Conservation (phyloP, 352 stramenopile species). For the Globisporangium cystogenes region DNA sequence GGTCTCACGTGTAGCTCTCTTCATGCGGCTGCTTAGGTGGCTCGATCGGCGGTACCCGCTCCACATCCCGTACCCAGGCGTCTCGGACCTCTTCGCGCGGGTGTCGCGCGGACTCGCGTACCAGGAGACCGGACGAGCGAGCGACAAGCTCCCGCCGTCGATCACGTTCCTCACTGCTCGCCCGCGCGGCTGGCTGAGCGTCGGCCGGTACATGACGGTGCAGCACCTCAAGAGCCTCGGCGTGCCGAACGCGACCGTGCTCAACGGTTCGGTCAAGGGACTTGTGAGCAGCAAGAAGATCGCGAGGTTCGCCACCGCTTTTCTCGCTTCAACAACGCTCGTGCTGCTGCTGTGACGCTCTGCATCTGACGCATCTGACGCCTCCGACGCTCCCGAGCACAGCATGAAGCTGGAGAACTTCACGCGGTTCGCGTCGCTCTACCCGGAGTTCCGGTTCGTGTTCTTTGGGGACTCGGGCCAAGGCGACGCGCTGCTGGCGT, state of each 20-base stretch:
- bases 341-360: neutral
- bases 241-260: constrained; percentile 66
- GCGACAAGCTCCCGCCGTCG: constrained; percentile 31
- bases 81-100: constrained; percentile 62
- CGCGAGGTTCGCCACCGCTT: constrained; percentile 24
- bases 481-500: constrained; percentile 70
- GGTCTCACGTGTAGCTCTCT: neutral
- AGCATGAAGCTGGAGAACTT: constrained; percentile 84
- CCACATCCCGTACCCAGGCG: constrained; percentile 74
- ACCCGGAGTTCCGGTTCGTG: constrained; percentile 83
- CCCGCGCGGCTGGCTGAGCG: constrained; percentile 72
- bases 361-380: neutral
- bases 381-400: neutral
- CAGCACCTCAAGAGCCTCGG: constrained; percentile 75
- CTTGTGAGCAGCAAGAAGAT: constrained; percentile 85
- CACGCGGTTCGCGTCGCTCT: constrained; percentile 63
- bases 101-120: constrained; percentile 48
- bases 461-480: constrained; percentile 84
- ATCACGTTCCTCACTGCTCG: constrained; percentile 82
- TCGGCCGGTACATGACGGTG: constrained; percentile 73
- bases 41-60: constrained; percentile 66
- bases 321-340: neutral
- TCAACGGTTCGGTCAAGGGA: constrained; percentile 73
- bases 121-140: constrained; percentile 17
- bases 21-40: constrained; percentile 21